Evolutionary conservation across 2,329 filamentous ascomycete genomes (phyloP).

Genomic region (Remersonia thermophila): DNA sequence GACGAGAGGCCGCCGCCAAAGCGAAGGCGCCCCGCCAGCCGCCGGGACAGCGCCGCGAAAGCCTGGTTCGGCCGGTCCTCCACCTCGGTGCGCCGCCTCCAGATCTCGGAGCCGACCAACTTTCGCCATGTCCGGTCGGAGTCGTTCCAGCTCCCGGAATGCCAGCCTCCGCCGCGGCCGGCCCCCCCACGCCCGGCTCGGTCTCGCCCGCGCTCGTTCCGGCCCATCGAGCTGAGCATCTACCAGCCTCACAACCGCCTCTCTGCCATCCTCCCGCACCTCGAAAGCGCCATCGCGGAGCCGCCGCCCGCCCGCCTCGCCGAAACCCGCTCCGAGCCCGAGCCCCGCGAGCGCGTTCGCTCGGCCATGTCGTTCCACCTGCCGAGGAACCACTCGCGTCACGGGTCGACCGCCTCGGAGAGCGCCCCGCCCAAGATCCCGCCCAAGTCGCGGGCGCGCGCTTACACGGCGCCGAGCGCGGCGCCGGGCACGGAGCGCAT

Average conservation of each 20-base stretch:
- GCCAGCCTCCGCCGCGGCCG: not conserved
- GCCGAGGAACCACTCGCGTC: conserved; percentile 32
- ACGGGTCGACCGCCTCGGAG: conserved; percentile 23
- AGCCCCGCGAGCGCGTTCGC: conserved; percentile 31
- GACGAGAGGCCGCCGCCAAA: too few relatives aligned
- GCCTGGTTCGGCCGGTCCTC: conserved; percentile 33
- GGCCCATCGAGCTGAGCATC: conserved; percentile 46
- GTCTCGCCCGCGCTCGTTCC: conserved; percentile 30
- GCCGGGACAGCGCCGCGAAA: conserved; percentile 28
- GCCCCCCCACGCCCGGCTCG: conserved; percentile 10
- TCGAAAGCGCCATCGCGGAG: conserved; percentile 30
- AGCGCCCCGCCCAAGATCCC: conserved; percentile 29
- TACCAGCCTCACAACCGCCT: conserved; percentile 33
- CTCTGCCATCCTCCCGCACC: conserved; percentile 44
- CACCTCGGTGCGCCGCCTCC: conserved; percentile 33
- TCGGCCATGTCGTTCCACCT: conserved; percentile 46
- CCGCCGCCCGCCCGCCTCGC: conserved; percentile 31
- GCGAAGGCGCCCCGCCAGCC: too few relatives aligned
- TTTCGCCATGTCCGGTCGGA: conserved; percentile 46
- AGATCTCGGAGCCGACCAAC: conserved; percentile 46
- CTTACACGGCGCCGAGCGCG: conserved; percentile 33
- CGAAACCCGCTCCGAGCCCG: conserved; percentile 23
- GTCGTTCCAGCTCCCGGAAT: conserved; percentile 26
- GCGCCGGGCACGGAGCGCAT: conserved; percentile 32
- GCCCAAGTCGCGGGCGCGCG: conserved; percentile 32